Evolutionary conservation across 2,329 filamentous ascomycete genomes (phyloP), one percentile per base, ranked within the genome.

Genomic region (Ophiostoma australiae): DNA sequence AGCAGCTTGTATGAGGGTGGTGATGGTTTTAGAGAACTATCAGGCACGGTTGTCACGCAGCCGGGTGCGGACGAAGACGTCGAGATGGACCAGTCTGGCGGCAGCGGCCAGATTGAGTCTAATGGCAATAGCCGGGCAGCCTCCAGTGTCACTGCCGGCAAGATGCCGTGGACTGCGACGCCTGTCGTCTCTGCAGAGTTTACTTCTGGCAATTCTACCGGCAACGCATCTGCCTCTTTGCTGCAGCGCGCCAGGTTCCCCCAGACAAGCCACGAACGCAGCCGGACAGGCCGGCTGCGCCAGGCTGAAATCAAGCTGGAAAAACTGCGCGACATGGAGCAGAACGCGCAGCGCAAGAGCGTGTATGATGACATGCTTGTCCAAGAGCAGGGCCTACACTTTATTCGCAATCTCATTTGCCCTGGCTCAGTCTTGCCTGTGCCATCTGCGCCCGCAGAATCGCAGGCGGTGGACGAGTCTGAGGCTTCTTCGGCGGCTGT

Each of bases 301-400:
- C 80, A 82, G 71, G 85, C 83, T 3, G 84, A 87, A 72, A 78
- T 80, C 70, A 83, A 81, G 72, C 80, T 89, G 52, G 79, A 81
- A 23, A 78, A 79, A 6, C 79, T 89, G 15, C 85, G 89, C 72
- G 89, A 91, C 69, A 83, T 86, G 17, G 92, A 95, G 77, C 81
- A 89, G 66, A 90, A 91, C 73, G 86, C 89, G 31, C 83, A 85
- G 33, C 85, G 89, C 39, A 89, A 89, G 77, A 88, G 90, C 23
- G 87, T 90, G 69, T 89, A 89, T 74, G 91, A 97, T 74, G 92
- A 96, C 74, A 84, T 94, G 52, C 89, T 90, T 1, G 91, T 97
- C 37, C 94, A 98, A 80, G 93, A 97, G 78, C 94, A 98, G 80
- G 92, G 90, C 0, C 86, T 98, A 23, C 91, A 96, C 76, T 90